A percentile compares a stretch with the other conserved stretches of the same genome.
phyloP scores from a whole-genome alignment of 2,329 filamentous ascomycete species.

The Cryphonectria parasitica region DNA sequence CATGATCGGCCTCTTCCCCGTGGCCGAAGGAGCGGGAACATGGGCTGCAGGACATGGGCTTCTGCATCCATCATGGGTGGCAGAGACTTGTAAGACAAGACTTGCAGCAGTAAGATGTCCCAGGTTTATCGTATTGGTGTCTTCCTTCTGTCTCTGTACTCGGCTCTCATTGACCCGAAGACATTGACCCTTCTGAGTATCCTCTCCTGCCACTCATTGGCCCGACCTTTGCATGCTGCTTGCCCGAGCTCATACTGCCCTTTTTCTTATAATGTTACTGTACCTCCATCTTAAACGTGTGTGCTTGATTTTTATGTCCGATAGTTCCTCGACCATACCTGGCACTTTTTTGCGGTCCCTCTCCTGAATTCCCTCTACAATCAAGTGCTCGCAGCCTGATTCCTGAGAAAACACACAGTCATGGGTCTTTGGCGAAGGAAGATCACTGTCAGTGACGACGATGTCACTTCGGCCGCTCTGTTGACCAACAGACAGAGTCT shows the following conservation, averaged over 20 bases:
- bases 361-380: background rate
- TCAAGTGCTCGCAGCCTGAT: background rate
- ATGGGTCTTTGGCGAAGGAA: conserved; percentile 40
- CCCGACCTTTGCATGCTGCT: background rate
- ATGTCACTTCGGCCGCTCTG: conserved; percentile 38
- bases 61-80: background rate
- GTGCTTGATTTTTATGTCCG: too few species aligned
- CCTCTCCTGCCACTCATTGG: conserved; percentile 1
- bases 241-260: background rate
- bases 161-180: conserved; percentile 10
- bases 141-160: background rate
- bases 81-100: background rate
- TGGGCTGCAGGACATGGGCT: background rate
- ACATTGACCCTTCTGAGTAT: background rate
- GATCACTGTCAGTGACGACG: conserved; percentile 40
- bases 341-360: background rate
- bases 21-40: background rate
- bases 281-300: background rate
- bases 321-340: background rate
- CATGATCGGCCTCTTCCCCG: background rate
- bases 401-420: background rate
- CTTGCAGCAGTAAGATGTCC: background rate
- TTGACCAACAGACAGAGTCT: conserved; percentile 41
- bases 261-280: conserved; percentile 1
- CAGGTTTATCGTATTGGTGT: background rate